Conservation (phyloP, 1,139 yeast species). For the Groenewaldozyma sp. region DNA sequence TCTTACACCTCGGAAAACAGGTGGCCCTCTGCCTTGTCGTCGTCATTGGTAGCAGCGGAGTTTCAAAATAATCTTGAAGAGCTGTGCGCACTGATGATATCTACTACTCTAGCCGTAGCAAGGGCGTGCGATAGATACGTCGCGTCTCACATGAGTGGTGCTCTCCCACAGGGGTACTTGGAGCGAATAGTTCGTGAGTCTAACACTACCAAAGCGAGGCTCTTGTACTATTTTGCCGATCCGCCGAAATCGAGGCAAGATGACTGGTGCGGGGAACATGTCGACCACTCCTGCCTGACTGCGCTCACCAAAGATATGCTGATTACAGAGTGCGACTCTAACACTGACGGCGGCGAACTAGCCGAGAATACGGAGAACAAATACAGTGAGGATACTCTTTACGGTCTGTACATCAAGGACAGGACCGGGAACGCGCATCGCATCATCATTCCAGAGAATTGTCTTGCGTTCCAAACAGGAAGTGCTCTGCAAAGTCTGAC, state of each 20-base stretch:
- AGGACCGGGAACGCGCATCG: slow-evolving; percentile 40
- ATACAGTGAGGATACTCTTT: slow-evolving; percentile 24
- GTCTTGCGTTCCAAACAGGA: slow-evolving; percentile 59
- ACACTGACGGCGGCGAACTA: slow-evolving; percentile 24
- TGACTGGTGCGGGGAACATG: slow-evolving; percentile 59
- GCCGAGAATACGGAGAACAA: slow-evolving; percentile 6
- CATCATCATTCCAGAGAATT: slow-evolving; percentile 47
- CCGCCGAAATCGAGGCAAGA: slow-evolving; percentile 8
- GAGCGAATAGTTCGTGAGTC: slow-evolving; percentile 40
- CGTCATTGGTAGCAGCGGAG: slow-evolving; percentile 13
- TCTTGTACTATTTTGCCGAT: slow-evolving; percentile 44
- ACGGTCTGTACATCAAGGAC: slow-evolving; percentile 48
- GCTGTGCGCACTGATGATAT: slow-evolving; percentile 40
- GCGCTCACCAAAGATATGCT: slow-evolving; percentile 48
- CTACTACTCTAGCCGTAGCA: slow-evolving; percentile 45
- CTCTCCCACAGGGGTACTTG: slow-evolving; percentile 18
- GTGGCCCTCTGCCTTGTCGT: slow-evolving; percentile 45
- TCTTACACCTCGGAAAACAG: slow-evolving; percentile 43
- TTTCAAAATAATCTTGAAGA: slow-evolving; percentile 24
- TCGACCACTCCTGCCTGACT: slow-evolving; percentile 55
- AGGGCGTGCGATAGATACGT: slow-evolving; percentile 43
- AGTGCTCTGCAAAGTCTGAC: slow-evolving; percentile 50
- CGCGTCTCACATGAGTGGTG: slow-evolving; percentile 15
- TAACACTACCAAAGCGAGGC: slow-evolving; percentile 51
- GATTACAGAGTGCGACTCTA: too few species aligned